Base-by-base conservation (phyloP, 2,329 filamentous ascomycete genomes). In the Alternaria gaisen region DNA sequence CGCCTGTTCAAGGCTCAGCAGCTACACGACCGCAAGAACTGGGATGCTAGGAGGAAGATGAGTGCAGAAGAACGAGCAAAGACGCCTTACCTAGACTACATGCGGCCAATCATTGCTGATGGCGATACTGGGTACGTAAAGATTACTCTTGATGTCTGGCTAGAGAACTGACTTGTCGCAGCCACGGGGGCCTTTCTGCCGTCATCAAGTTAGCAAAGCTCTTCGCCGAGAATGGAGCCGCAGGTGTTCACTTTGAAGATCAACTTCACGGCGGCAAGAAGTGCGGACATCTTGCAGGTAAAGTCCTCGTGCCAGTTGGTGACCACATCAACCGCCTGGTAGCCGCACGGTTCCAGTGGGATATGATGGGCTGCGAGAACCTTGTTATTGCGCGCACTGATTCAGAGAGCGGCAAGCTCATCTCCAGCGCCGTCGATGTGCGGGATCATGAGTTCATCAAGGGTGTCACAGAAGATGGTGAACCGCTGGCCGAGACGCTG, bases 211-310 rank as follows among this genome's bases (percentile, higher is more conserved):
- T 99, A 20, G 94, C 95, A 41, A 99, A 98, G 82, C 87, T 98
- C 8, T 99, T 99, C 72, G 95, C 95, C 18, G 95, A 99, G 81
- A 97, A 97, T 70, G 95, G 95, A 54, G 95, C 95, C 1, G 95
- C 95, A 0, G 95, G 91, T 9, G 95, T 99, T 2, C 95, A 99
- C 79, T 97, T 99, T 64, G 95, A 99, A 80, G 95, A 99, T 76
- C 95, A 99, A 81, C 87, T 98, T 47, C 95, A 98, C 76, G 95
- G 95, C 43, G 95, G 95, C 63, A 99, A 99, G 85, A 99, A 98
- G 82, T 99, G 95, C 76, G 95, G 95, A 16, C 95, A 99, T 81
- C 83, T 98, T 63, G 95, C 95, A 1, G 95, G 95, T 69, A 99
- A 98, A 79, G 95, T 98, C 2, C 84, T 99, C 9, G 95, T 98